These are phyloP conservation scores for Ajuga chamaepitys DNA, from an alignment of 257 asterid genomes.

Conservation along the genomic window DNA sequence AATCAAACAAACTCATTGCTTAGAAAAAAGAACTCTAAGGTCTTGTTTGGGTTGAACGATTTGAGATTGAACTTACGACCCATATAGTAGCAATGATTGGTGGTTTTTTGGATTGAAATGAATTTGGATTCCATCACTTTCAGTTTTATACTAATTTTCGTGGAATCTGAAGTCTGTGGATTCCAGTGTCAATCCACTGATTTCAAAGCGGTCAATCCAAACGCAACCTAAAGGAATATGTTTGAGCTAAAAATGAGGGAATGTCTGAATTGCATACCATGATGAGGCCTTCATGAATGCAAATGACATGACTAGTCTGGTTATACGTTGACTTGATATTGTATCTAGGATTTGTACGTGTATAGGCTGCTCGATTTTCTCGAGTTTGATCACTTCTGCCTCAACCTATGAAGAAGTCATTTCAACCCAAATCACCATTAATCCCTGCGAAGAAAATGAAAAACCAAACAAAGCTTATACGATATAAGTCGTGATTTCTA, in stretches of 20 bases:
- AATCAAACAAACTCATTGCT: background rate
- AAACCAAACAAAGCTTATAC: background rate
- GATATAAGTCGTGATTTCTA: background rate
- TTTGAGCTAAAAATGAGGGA: too few relatives aligned
- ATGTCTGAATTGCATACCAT: constrained; percentile 21
- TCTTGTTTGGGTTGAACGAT: too few relatives aligned
- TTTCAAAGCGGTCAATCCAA: too few relatives aligned
- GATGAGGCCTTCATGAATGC: constrained; percentile 45
- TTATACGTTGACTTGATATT: constrained; percentile 31
- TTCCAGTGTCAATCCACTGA: too few relatives aligned
- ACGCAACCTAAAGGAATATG: too few relatives aligned
- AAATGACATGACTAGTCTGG: constrained; percentile 50
- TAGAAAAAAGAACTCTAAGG: too few relatives aligned
- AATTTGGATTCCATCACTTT: too few relatives aligned
- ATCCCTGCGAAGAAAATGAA: background rate
- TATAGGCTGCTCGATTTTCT: constrained; percentile 35
- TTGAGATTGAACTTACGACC: too few relatives aligned
- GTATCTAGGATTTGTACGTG: constrained; percentile 38
- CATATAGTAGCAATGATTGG: too few relatives aligned
- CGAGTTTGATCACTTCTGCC: constrained; percentile 39
- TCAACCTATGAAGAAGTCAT: constrained; percentile 30
- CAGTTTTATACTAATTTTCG: too few relatives aligned
- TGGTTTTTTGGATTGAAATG: too few relatives aligned
- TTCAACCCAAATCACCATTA: background rate
- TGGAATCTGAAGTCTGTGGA: too few relatives aligned